A percentile compares a stretch with the other conserved stretches of the same genome.
Conservation (phyloP, 345 rosid genomes). For the Gossypium australe region DNA sequence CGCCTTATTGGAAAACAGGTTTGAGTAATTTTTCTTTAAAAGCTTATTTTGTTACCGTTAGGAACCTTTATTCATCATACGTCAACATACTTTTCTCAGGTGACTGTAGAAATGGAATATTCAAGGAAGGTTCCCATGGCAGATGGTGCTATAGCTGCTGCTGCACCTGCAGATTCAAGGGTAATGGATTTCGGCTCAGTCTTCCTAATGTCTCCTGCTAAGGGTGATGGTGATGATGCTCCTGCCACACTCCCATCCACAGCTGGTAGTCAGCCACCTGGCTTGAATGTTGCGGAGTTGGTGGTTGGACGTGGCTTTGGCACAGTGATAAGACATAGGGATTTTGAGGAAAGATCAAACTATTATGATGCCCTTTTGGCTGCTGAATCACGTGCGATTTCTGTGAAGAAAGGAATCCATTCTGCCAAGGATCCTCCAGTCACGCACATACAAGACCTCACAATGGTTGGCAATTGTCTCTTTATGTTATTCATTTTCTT, state of each 20-base stretch:
- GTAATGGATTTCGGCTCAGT: slow-evolving; percentile 96
- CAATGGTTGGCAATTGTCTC: slow-evolving; percentile 39
- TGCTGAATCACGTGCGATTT: slow-evolving; percentile 81
- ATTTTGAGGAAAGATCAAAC: slow-evolving; percentile 95
- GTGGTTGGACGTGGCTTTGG: slow-evolving; percentile 77
- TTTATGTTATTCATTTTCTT: not conserved
- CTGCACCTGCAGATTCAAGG: slow-evolving; percentile 67
- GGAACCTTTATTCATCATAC: slow-evolving; percentile 2
- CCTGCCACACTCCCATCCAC: slow-evolving; percentile 28
- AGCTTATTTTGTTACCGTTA: not conserved
- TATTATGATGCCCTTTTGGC: slow-evolving; percentile 85
- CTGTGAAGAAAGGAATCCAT: slow-evolving; percentile 76
- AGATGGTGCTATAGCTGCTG: slow-evolving; percentile 49
- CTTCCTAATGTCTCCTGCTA: slow-evolving; percentile 55
- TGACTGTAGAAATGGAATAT: slow-evolving; percentile 90
- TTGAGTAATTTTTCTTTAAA: slow-evolving; percentile 18
- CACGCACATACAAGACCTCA: slow-evolving; percentile 75
- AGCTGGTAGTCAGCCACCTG: slow-evolving; percentile 40
- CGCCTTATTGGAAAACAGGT: slow-evolving; percentile 22
- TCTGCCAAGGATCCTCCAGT: slow-evolving; percentile 76
- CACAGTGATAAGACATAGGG: slow-evolving; percentile 64
- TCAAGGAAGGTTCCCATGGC: slow-evolving; percentile 64
- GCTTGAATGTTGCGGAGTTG: slow-evolving; percentile 78
- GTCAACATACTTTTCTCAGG: slow-evolving; percentile 37
- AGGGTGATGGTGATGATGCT: slow-evolving; percentile 50